Conservation (phyloP, 2,329 filamentous ascomycete genomes). For the Penicillium hordei region DNA sequence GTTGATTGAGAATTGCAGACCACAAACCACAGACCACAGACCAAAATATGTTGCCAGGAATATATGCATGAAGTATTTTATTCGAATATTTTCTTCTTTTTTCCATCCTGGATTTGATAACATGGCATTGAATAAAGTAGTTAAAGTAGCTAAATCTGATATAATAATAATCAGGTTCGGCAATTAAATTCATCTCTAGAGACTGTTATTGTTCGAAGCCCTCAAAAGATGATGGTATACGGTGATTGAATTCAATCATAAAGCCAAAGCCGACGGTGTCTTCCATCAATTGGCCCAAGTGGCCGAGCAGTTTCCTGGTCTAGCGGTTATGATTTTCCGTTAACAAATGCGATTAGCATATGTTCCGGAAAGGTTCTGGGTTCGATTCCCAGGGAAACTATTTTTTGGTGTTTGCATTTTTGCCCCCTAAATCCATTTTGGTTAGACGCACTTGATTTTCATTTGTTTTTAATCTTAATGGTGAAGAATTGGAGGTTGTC, state of each 20-base stretch:
- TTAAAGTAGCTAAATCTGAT: not conserved
- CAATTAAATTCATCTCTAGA: not conserved
- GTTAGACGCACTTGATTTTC: too few species aligned
- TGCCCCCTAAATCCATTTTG: not conserved
- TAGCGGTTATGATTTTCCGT: slow-evolving; percentile 12
- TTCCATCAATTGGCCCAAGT: not conserved
- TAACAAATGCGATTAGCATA: not conserved
- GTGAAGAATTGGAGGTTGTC: too few species aligned
- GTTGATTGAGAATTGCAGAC: too few species aligned
- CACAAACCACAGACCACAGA: too few species aligned
- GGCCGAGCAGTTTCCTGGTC: slow-evolving; percentile 7
- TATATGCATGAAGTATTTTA: not conserved
- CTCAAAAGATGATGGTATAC: not conserved
- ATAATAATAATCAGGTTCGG: not conserved
- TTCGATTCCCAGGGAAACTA: slow-evolving; percentile 12
- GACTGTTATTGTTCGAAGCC: not conserved
- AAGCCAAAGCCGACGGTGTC: not conserved
- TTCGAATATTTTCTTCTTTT: not conserved
- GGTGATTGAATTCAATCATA: too few species aligned
- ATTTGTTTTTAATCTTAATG: too few species aligned
- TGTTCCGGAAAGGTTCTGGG: slow-evolving; percentile 7
- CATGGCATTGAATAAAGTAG: not conserved
- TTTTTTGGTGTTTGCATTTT: not conserved
- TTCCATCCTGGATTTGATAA: not conserved
- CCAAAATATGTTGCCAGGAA: not conserved